Conservation (phyloP, 2,329 filamentous ascomycete genomes). For the Cercospora sesami region DNA sequence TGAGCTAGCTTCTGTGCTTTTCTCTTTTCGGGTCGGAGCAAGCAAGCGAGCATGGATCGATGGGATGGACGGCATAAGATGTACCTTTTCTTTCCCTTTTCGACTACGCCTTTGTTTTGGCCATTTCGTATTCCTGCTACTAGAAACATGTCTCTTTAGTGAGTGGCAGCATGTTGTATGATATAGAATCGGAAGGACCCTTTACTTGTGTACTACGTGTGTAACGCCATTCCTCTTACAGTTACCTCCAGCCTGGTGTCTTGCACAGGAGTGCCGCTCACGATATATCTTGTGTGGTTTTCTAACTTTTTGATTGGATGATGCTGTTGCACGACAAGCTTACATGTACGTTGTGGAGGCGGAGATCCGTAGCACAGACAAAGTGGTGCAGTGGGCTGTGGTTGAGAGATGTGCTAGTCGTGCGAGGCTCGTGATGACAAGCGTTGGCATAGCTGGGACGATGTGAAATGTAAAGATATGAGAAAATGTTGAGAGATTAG, state of each 20-base stretch:
- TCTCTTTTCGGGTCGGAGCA: background rate
- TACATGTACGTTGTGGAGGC: background rate
- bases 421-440: background rate
- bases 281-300: background rate
- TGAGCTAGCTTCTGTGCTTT: background rate
- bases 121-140: background rate
- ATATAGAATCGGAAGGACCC: background rate
- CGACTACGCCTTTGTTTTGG: conserved; percentile 1
- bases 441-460: background rate
- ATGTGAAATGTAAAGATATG: background rate
- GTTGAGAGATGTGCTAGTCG: background rate
- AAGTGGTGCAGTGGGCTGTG: background rate
- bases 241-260: background rate
- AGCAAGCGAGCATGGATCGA: background rate
- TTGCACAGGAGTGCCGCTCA: background rate
- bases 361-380: background rate
- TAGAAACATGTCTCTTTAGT: background rate
- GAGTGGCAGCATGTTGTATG: background rate
- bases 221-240: background rate
- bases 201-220: background rate
- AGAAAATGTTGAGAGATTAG: background rate
- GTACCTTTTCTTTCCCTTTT: background rate
- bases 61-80: background rate
- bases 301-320: background rate
- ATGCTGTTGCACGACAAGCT: background rate